Base-by-base conservation (phyloP, 495 filamentous ascomycete species). In the Penicillium cataractarum region DNA sequence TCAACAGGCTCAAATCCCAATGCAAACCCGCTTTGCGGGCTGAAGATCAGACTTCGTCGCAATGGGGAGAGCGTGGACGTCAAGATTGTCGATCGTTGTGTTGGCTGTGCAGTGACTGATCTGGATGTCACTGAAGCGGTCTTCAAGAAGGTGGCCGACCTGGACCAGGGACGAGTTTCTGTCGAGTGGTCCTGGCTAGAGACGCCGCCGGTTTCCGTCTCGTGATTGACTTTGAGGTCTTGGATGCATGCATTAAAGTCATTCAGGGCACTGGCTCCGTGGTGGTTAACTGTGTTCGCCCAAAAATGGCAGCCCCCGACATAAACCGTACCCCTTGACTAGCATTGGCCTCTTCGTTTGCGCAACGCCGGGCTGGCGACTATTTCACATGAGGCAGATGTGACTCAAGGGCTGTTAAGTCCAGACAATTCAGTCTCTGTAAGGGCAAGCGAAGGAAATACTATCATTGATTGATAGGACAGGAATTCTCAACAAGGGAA, bases 331-430 rank as follows among this genome's bases (percentile, higher is more conserved):
- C 4, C 35, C 1, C 15, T 39, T 39, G 13, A 12, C 35, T 39
- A 90, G 58, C 3, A 86, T 87, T 39, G 86, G 66, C 35, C 92
- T 85, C 69, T 88, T 91, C 61, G 95, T 64, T 71, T 81, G 87
- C 68, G 82, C 83, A 1, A 92, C 86, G 0, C 87, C 89, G 53
- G 92, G 72, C 70, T 97, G 93, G 1, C 91, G 95, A 70, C 98
- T 93, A 65, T 97, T 92, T 3, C 93, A 94, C 3, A 4, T 89
- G n/a, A 92, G 84, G 67, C 95, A 99, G 0, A 97, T 81, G 1
- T 96, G 86, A 68, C 90, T 90, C 13, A 97, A 0, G 82, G 80
- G 52, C 74, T 63, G 5, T 51, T 66, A 6, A 70, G 67, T 2
- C 74, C 66, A 0, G 57, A 35, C 0, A 61, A 21, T 55, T 55